A percentile compares a stretch with the other conserved stretches of the same genome.
Conservation (phyloP, 192 early-diverging fungal genomes). For the Phycomyces nitens region DNA sequence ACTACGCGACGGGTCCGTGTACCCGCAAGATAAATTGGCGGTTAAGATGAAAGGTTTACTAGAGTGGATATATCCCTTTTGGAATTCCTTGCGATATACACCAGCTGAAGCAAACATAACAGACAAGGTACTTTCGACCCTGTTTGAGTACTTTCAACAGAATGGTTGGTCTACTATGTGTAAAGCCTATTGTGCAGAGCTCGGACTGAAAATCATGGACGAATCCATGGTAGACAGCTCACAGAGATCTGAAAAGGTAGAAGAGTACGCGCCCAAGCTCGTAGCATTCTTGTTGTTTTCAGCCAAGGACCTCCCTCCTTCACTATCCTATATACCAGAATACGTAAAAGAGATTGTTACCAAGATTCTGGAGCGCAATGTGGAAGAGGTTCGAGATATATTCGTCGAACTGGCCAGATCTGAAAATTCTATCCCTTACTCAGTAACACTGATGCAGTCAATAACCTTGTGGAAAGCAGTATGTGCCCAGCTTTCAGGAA, state of each 20-base stretch:
- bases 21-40: slow-evolving; percentile 19
- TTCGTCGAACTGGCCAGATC: neutral
- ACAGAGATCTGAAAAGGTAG: slow-evolving; percentile 14
- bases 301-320: neutral
- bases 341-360: neutral
- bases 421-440: neutral
- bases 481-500: neutral
- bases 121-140: slow-evolving; percentile 13
- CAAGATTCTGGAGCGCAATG: slow-evolving; percentile 2
- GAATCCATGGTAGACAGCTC: slow-evolving; percentile 6
- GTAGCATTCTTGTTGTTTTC: slow-evolving; percentile 1
- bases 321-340: slow-evolving; percentile 1
- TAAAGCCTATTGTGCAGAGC: slow-evolving; percentile 11
- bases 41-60: slow-evolving; percentile 22
- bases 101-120: slow-evolving; percentile 17
- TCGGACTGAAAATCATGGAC: slow-evolving; percentile 23
- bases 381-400: neutral
- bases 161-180: slow-evolving; percentile 11
- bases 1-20: slow-evolving; percentile 18
- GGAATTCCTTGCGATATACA: slow-evolving; percentile 10
- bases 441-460: neutral
- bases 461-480: slow-evolving; percentile 12
- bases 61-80: slow-evolving; percentile 24
- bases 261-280: slow-evolving; percentile 18
- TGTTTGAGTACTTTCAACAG: slow-evolving; percentile 32